Conservation (phyloP, 805 yeast species). For the Nakazawaea populi region DNA sequence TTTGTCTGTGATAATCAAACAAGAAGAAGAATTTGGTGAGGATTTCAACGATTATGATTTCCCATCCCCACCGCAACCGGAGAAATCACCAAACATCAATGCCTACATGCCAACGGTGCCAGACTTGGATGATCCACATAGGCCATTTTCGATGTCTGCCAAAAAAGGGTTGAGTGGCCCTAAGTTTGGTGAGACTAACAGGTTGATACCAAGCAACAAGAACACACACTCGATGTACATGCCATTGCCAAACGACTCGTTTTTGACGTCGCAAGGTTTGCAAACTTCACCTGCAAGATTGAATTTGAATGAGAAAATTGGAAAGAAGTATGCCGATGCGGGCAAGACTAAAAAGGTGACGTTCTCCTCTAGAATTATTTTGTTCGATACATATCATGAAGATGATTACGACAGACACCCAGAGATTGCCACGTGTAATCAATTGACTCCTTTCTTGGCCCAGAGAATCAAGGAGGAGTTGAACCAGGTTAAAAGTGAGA, state of each 20-base stretch:
- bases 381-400: slow-evolving; percentile 79
- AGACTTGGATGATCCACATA: not conserved
- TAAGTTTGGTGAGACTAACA: slow-evolving; percentile 35
- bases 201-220: slow-evolving; percentile 23
- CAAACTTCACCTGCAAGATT: slow-evolving; percentile 10
- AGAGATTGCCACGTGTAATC: slow-evolving; percentile 88
- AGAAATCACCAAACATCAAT: not conserved
- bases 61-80: not conserved
- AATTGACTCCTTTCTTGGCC: slow-evolving; percentile 80
- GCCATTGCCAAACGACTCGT: slow-evolving; percentile 21
- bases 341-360: slow-evolving; percentile 30
- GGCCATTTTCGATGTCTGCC: slow-evolving; percentile 40
- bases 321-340: not conserved
- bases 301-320: not conserved
- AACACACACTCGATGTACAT: slow-evolving; percentile 25
- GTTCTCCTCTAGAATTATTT: slow-evolving; percentile 76
- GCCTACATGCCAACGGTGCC: not conserved
- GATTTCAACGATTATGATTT: slow-evolving; percentile 9
- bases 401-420: slow-evolving; percentile 91
- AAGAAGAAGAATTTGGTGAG: slow-evolving; percentile 7
- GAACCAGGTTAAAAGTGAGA: slow-evolving; percentile 68
- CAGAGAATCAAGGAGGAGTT: slow-evolving; percentile 82
- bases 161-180: slow-evolving; percentile 62
- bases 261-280: slow-evolving; percentile 12
- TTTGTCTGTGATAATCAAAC: slow-evolving; percentile 3